A percentile compares a stretch with the other conserved stretches of the same genome.
Conservation (phyloP, 2,329 filamentous ascomycete species). For the Curvularia spicifera region DNA sequence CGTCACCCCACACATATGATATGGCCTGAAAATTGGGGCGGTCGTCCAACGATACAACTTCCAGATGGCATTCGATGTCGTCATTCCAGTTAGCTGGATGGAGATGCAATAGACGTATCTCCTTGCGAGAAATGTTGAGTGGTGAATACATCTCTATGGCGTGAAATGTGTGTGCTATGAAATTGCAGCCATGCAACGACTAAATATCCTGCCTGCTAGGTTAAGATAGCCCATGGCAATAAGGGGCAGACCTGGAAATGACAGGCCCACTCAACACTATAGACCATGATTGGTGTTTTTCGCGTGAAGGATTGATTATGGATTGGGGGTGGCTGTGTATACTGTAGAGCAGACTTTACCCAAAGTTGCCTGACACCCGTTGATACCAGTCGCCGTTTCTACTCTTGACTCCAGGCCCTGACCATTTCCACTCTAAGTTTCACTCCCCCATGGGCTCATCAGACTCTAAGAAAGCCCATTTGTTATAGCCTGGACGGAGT, state of each 20-base stretch:
- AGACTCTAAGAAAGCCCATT: not conserved
- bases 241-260: not conserved
- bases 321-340: not conserved
- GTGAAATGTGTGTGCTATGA: not conserved
- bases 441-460: too few species aligned
- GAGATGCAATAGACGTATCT: conserved; percentile 12
- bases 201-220: not conserved
- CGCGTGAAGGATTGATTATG: not conserved
- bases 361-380: not conserved
- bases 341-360: not conserved
- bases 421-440: not conserved
- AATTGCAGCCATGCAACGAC: not conserved
- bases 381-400: not conserved
- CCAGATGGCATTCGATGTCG: not conserved
- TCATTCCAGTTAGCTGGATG: not conserved
- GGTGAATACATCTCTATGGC: not conserved
- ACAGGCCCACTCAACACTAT: not conserved
- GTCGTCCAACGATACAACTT: conserved; percentile 7
- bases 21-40: conserved; percentile 5
- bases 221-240: not conserved
- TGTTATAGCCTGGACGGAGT: not conserved
- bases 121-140: conserved; percentile 1
- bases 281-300: not conserved
- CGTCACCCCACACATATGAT: conserved; percentile 12
- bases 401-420: not conserved